Conservation (phyloP, 1,139 yeast genomes). For the Sugiyamaella japonica region DNA sequence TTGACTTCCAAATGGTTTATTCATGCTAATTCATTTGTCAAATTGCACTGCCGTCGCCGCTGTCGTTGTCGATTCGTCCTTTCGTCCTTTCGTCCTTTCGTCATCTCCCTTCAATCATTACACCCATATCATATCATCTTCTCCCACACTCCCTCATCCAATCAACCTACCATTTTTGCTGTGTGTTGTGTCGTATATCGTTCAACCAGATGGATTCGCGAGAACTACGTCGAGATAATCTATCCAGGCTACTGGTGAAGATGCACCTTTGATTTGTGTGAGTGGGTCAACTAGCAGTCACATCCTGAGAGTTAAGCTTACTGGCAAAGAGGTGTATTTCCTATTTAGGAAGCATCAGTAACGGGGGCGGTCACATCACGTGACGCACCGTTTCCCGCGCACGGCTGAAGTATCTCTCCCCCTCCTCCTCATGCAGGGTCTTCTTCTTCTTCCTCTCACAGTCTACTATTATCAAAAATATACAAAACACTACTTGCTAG, state of each 20-base stretch:
- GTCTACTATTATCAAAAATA: slow-evolving; percentile 4
- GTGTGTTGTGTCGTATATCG: slow-evolving; percentile 18
- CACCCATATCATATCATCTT: too few relatives aligned
- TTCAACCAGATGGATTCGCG: slow-evolving; percentile 13
- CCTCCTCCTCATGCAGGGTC: neutral
- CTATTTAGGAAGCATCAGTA: slow-evolving; percentile 11
- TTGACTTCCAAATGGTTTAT: too few relatives aligned
- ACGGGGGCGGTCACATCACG: neutral
- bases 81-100: neutral
- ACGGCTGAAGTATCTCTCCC: neutral
- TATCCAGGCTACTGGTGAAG: neutral
- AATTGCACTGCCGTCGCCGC: too few relatives aligned
- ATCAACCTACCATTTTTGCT: slow-evolving; percentile 26
- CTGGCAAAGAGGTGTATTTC: slow-evolving; percentile 2
- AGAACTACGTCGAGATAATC: slow-evolving; percentile 11
- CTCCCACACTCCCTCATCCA: neutral
- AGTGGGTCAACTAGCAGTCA: slow-evolving; percentile 9
- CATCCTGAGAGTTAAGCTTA: neutral
- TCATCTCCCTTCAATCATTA: neutral
- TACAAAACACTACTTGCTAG: slow-evolving; percentile 28
- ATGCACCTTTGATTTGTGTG: neutral
- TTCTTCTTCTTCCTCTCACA: neutral
- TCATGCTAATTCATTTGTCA: too few relatives aligned
- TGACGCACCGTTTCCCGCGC: slow-evolving; percentile 6
- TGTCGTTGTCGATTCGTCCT: too few relatives aligned